Conservation (phyloP, 176 grass and related monocot species). For the Juncus inflexus region DNA sequence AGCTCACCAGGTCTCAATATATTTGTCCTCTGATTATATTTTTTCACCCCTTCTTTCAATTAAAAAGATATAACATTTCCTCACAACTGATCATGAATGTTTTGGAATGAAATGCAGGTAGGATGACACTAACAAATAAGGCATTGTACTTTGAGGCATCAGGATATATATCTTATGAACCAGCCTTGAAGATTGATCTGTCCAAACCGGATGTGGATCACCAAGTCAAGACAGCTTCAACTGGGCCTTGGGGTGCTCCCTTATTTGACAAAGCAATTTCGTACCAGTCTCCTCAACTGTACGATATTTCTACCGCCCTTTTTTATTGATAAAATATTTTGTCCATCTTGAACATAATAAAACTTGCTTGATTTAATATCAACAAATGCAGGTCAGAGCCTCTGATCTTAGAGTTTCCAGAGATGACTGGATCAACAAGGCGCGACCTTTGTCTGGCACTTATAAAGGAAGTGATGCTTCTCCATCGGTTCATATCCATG, state of each 20-base stretch:
- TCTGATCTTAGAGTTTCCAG: slow-evolving; percentile 78
- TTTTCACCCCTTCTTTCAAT: background rate
- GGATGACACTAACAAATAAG: slow-evolving; percentile 75
- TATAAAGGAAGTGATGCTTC: slow-evolving; percentile 61
- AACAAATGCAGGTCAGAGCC: slow-evolving; percentile 62
- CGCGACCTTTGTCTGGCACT: slow-evolving; percentile 85
- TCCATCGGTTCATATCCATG: slow-evolving; percentile 66
- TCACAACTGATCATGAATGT: background rate
- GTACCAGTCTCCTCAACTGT: slow-evolving; percentile 60
- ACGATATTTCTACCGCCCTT: slow-evolving; percentile 19
- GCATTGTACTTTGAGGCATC: slow-evolving; percentile 85
- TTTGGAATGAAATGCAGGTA: slow-evolving; percentile 39
- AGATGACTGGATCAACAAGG: slow-evolving; percentile 85
- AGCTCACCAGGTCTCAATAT: slow-evolving; percentile 65
- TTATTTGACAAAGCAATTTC: slow-evolving; percentile 85
- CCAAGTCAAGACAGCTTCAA: slow-evolving; percentile 62
- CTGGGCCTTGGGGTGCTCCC: slow-evolving; percentile 86
- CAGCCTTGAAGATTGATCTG: slow-evolving; percentile 66
- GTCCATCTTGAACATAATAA: background rate
- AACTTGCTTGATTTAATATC: background rate
- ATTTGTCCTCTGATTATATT: slow-evolving; percentile 8
- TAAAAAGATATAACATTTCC: background rate
- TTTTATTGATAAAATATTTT: too few species aligned
- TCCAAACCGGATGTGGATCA: slow-evolving; percentile 46
- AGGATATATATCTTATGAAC: slow-evolving; percentile 54